Evolutionary conservation across 768 basidiomycete species (phyloP).

Genomic region (Mycena indigotica): DNA sequence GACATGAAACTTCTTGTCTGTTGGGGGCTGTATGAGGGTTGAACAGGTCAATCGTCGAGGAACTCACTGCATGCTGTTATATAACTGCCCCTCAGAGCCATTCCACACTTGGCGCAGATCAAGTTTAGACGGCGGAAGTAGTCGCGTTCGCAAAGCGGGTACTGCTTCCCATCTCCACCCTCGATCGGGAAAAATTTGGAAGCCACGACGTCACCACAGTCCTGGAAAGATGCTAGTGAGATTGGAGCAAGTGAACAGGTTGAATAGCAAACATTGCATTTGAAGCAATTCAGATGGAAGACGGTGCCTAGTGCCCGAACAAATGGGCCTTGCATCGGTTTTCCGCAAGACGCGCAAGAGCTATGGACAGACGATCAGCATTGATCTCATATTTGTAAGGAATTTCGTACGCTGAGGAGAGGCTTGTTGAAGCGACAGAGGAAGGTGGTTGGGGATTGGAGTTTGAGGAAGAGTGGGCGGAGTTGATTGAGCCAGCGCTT

Average conservation of each 20-base stretch:
- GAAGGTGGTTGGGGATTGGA: slow-evolving; percentile 52
- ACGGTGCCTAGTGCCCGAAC: slow-evolving; percentile 93
- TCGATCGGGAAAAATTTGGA: slow-evolving; percentile 99
- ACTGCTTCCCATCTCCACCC: slow-evolving; percentile 82
- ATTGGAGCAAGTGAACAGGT: too few relatives aligned
- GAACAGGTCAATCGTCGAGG: slow-evolving; percentile 5
- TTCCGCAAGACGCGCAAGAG: slow-evolving; percentile 75
- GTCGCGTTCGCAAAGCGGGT: slow-evolving; percentile 97
- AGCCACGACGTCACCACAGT: slow-evolving; percentile 94
- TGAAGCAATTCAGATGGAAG: slow-evolving; percentile 97
- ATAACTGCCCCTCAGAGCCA: slow-evolving; percentile 94
- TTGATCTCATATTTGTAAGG: slow-evolving; percentile 17
- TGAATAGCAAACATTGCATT: slow-evolving; percentile 84
- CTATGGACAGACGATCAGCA: slow-evolving; percentile 41
- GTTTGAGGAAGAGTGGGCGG: slow-evolving; percentile 56
- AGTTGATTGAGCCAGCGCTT: slow-evolving; percentile 53
- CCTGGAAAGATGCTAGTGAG: slow-evolving; percentile 67
- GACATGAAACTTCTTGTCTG: slow-evolving; percentile 98
- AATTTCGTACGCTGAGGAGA: slow-evolving; percentile 42
- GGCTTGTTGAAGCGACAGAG: slow-evolving; percentile 52
- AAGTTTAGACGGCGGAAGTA: slow-evolving; percentile 96
- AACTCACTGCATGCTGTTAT: slow-evolving; percentile 94
- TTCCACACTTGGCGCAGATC: slow-evolving; percentile 94
- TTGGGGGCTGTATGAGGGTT: slow-evolving; percentile 5
- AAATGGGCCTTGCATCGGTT: slow-evolving; percentile 91